These are phyloP conservation scores for Logfia minima DNA, from an alignment of 129 eudicot species.

Conservation along the genomic window DNA sequence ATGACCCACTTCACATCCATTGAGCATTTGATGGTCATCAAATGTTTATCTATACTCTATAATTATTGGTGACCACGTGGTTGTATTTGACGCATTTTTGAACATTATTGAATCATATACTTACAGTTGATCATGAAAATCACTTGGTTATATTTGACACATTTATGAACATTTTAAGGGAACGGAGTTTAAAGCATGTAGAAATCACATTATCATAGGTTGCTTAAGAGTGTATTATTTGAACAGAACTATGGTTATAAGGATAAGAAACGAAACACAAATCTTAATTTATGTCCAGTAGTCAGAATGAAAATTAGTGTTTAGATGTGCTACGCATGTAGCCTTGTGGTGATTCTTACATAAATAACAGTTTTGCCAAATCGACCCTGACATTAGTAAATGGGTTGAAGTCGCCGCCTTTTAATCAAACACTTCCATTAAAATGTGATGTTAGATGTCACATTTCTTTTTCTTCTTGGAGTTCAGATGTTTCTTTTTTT, in stretches of 20 bases:
- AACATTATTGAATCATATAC: no score
- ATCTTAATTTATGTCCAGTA: neutral
- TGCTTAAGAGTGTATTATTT: neutral
- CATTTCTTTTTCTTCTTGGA: neutral
- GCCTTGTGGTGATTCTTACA: neutral
- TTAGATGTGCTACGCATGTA: neutral
- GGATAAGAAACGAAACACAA: neutral
- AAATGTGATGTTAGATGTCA: neutral
- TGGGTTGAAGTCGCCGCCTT: neutral
- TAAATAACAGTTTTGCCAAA: neutral
- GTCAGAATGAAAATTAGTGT: slow-evolving; percentile 7
- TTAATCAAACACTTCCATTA: slow-evolving; percentile 1
- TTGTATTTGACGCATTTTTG: no score
- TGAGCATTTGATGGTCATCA: no score
- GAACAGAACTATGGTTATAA: neutral
- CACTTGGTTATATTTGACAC: neutral
- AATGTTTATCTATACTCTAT: no score
- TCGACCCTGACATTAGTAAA: neutral
- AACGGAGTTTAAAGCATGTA: neutral
- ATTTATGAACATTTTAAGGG: neutral
- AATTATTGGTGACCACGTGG: no score
- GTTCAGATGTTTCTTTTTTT: no score
- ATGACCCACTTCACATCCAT: no score
- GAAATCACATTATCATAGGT: neutral
- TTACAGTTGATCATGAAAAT: neutral